phyloP scores from a whole-genome alignment of 352 stramenopile genomes.

The Globisporangium rhizosaccharum region DNA sequence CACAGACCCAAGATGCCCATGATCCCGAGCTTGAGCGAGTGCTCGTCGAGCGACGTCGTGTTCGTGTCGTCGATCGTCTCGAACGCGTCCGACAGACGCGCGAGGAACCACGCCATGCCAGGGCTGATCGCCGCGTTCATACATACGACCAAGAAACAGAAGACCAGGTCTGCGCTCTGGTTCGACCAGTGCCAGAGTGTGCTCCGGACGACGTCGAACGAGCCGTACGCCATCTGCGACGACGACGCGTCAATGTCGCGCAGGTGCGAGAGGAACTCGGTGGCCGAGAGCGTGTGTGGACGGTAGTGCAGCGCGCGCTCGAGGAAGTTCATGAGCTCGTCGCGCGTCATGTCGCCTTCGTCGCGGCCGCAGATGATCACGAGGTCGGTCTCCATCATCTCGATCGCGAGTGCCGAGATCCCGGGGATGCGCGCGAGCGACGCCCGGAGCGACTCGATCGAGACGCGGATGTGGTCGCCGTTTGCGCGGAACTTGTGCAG shows the following conservation, averaged over 20 bases:
- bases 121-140: constrained; percentile 82
- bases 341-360: constrained; percentile 79
- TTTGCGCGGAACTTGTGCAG: constrained; percentile 85
- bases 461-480: constrained; percentile 81
- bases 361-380: constrained; percentile 84
- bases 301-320: constrained; percentile 78
- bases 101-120: constrained; percentile 67
- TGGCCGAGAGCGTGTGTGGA: constrained; percentile 63
- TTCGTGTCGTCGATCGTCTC: constrained; percentile 34
- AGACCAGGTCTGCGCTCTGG: constrained; percentile 62
- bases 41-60: constrained; percentile 24
- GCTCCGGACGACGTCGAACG: constrained; percentile 66
- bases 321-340: constrained; percentile 86
- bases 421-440: constrained; percentile 77
- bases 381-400: constrained; percentile 88
- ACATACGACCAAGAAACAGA: constrained; percentile 77
- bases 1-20: constrained; percentile 68
- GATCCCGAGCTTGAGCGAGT: constrained; percentile 61
- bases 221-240: constrained; percentile 66
- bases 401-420: constrained; percentile 75
- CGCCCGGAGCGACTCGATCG: constrained; percentile 75
- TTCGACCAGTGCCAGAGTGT: constrained; percentile 86
- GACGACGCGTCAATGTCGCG: constrained; percentile 82
- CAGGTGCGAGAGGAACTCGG: constrained; percentile 77
- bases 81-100: constrained; percentile 70